A percentile compares a stretch with the other conserved stretches of the same genome.
Conservation (phyloP, 345 rosid species). For the Lepidium didymum region DNA sequence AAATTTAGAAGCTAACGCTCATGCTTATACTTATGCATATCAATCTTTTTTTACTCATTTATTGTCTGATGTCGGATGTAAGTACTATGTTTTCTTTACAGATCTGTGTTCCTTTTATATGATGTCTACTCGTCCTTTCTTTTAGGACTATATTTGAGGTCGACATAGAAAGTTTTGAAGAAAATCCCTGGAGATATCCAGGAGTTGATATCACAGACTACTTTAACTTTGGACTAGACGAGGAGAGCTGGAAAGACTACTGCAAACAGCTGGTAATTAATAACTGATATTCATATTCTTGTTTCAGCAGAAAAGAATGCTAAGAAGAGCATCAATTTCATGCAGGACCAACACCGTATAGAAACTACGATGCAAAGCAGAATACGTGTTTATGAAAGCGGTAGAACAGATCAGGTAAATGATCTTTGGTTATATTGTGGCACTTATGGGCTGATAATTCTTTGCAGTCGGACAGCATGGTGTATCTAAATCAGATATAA, state of each 20-base stretch:
- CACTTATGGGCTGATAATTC: not conserved
- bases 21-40: not conserved
- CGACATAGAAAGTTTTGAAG: conserved; percentile 89
- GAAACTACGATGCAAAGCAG: conserved; percentile 97
- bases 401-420: conserved; percentile 81
- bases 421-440: conserved; percentile 2
- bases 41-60: not conserved
- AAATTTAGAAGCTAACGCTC: not conserved
- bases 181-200: conserved; percentile 96
- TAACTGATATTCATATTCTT: conserved; percentile 15
- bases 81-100: not conserved
- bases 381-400: conserved; percentile 97
- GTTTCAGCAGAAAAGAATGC: conserved; percentile 15
- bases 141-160: conserved; percentile 95
- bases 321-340: conserved; percentile 19
- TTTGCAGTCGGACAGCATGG: not conserved
- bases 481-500: not conserved
- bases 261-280: conserved; percentile 88
- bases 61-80: not conserved
- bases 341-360: conserved; percentile 84
- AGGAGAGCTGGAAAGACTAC: conserved; percentile 98
- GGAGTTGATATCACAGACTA: conserved; percentile 70
- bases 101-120: conserved; percentile 5
- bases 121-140: conserved; percentile 4
- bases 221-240: conserved; percentile 92